These are phyloP conservation scores for Exophiala bonariae DNA, from an alignment of 2,329 filamentous ascomycete genomes.

Conservation along the genomic window DNA sequence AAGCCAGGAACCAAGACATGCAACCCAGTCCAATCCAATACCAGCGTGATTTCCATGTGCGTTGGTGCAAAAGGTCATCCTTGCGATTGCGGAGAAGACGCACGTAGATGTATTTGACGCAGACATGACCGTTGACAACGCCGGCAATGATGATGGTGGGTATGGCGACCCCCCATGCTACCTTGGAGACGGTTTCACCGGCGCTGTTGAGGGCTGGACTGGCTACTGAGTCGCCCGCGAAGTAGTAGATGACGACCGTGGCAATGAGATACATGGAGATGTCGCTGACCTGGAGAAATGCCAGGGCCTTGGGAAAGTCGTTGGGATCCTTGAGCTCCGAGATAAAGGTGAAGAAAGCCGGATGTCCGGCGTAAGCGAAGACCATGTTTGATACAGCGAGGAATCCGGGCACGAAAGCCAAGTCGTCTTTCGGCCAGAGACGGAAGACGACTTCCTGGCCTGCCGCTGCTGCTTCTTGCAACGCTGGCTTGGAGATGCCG, in stretches of 20 bases:
- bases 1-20: slow-evolving; percentile 60
- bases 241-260: slow-evolving; percentile 68
- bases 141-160: slow-evolving; percentile 72
- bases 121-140: slow-evolving; percentile 69
- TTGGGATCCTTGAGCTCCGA: slow-evolving; percentile 62
- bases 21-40: slow-evolving; percentile 61
- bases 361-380: slow-evolving; percentile 66
- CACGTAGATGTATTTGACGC: slow-evolving; percentile 65
- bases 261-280: slow-evolving; percentile 65
- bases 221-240: slow-evolving; percentile 60
- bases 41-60: slow-evolving; percentile 52
- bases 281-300: slow-evolving; percentile 60
- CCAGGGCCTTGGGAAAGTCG: slow-evolving; percentile 64
- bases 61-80: slow-evolving; percentile 55
- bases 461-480: slow-evolving; percentile 61
- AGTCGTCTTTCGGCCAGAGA: slow-evolving; percentile 40
- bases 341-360: slow-evolving; percentile 68
- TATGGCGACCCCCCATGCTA: slow-evolving; percentile 68
- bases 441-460: slow-evolving; percentile 54
- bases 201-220: slow-evolving; percentile 69
- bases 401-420: slow-evolving; percentile 58
- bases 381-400: slow-evolving; percentile 67
- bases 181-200: slow-evolving; percentile 58
- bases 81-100: slow-evolving; percentile 53
- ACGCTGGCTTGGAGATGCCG: slow-evolving; percentile 50